phyloP scores from a whole-genome alignment of 805 yeast genomes.

The Suhomyces sp. region DNA sequence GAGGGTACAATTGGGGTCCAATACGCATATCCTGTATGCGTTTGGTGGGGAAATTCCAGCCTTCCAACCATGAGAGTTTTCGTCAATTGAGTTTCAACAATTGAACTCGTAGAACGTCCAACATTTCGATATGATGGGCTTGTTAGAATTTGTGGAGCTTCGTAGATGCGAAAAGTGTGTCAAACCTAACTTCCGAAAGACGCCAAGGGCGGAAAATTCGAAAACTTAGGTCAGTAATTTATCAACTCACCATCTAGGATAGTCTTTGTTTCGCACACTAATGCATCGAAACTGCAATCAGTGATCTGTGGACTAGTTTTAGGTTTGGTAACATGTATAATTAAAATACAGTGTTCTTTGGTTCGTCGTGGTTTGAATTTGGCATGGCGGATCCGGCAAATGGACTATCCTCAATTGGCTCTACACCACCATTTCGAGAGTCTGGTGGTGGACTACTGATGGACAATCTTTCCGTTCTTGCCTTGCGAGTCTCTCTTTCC shows the following conservation, averaged over 20 bases:
- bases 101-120: not conserved
- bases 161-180: not conserved
- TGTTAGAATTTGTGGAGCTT: not conserved
- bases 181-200: not conserved
- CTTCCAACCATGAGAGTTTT: not conserved
- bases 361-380: slow-evolving; percentile 26
- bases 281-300: not conserved
- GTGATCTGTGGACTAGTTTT: too few relatives aligned
- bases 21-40: not conserved
- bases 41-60: not conserved
- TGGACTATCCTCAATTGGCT: slow-evolving; percentile 6
- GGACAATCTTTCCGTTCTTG: slow-evolving; percentile 26
- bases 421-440: slow-evolving; percentile 10
- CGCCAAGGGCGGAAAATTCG: not conserved
- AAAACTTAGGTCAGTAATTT: not conserved
- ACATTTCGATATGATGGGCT: not conserved
- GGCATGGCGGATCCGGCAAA: slow-evolving; percentile 29
- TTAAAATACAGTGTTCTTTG: slow-evolving; percentile 33
- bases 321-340: not conserved
- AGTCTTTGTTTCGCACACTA: not conserved
- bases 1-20: not conserved
- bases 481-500: slow-evolving; percentile 35
- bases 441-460: slow-evolving; percentile 10
- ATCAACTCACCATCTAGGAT: not conserved
- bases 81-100: not conserved